Percentiles rank a stretch among this genome's conserved stretches.
Evolutionary conservation across 495 filamentous ascomycete genomes (phyloP).

Genomic region (Hapsidospora chrysogenum): DNA sequence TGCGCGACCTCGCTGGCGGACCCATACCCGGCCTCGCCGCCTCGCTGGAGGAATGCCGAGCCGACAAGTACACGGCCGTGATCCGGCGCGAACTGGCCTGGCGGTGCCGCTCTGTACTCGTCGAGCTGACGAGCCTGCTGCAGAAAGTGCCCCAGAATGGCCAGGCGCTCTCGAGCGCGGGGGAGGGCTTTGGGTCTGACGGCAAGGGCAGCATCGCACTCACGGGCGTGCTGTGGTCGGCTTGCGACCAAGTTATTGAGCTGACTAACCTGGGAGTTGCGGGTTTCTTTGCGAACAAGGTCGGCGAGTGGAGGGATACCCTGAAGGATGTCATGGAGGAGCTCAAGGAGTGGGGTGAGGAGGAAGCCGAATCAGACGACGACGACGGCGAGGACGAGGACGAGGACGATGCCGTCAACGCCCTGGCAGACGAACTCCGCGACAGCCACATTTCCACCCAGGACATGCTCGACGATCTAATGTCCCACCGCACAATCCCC

Average conservation of each 20-base stretch:
- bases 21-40: slow-evolving; percentile 56
- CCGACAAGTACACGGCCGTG: slow-evolving; percentile 36
- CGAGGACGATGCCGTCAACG: slow-evolving; percentile 13
- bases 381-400: slow-evolving; percentile 21
- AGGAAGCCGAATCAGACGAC: slow-evolving; percentile 32
- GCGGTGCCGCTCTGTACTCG: slow-evolving; percentile 25
- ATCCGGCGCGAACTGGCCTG: slow-evolving; percentile 39
- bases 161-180: slow-evolving; percentile 21
- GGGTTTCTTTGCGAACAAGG: slow-evolving; percentile 41
- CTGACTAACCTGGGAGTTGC: slow-evolving; percentile 47
- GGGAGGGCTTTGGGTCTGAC: slow-evolving; percentile 20
- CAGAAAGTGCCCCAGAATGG: slow-evolving; percentile 28
- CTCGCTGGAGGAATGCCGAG: slow-evolving; percentile 44
- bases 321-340: slow-evolving; percentile 70
- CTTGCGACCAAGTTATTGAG: slow-evolving; percentile 52
- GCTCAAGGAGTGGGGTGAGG: slow-evolving; percentile 72
- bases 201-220: slow-evolving; percentile 37
- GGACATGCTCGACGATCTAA: slow-evolving; percentile 34
- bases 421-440: not conserved
- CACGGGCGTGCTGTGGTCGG: slow-evolving; percentile 48
- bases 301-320: slow-evolving; percentile 49
- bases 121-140: slow-evolving; percentile 26
- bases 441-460: slow-evolving; percentile 19
- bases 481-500: slow-evolving; percentile 37
- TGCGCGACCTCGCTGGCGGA: slow-evolving; percentile 46